These are phyloP conservation scores for Aureobasidium sp. DNA, from an alignment of 2,329 filamentous ascomycete genomes.

Conservation along the genomic window DNA sequence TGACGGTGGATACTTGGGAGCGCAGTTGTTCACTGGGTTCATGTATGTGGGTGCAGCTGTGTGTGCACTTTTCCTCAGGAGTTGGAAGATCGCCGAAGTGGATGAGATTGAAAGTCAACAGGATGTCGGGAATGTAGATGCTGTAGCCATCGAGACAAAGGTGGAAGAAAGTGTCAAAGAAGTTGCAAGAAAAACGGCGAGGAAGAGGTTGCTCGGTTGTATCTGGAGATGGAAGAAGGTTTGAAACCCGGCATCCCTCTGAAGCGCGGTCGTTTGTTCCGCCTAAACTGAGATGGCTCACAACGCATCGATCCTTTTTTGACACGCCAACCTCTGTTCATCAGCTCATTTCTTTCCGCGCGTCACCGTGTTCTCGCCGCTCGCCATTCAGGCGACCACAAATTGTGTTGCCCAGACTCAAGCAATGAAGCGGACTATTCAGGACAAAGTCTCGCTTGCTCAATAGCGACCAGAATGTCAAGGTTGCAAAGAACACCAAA, in stretches of 20 bases:
- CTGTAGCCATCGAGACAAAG: slow-evolving; percentile 18
- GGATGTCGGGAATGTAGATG: slow-evolving; percentile 22
- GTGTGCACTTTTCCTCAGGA: slow-evolving; percentile 48
- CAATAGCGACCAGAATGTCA: no score
- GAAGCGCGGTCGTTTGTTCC: not conserved
- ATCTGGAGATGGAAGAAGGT: slow-evolving; percentile 29
- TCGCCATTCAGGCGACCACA: not conserved
- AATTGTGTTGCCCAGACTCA: not conserved
- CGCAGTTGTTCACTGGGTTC: slow-evolving; percentile 54
- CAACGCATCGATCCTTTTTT: not conserved
- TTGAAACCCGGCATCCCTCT: slow-evolving; percentile 9
- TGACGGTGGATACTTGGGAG: slow-evolving; percentile 48
- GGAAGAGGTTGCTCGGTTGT: slow-evolving; percentile 23
- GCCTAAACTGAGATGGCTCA: not conserved
- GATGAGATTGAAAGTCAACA: slow-evolving; percentile 30
- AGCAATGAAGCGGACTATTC: not conserved
- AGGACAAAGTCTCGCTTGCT: no score
- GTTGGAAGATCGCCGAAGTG: slow-evolving; percentile 54
- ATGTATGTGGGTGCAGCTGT: slow-evolving; percentile 54
- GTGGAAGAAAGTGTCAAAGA: slow-evolving; percentile 20
- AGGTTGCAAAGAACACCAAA: no score
- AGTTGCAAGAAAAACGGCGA: slow-evolving; percentile 21
- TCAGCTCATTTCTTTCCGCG: not conserved
- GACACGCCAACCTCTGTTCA: not conserved
- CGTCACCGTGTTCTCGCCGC: not conserved